Evolutionary conservation across 148 eudicot species (phyloP), one percentile per base, ranked within the genome.

Genomic region (Gaultheria prostrata): DNA sequence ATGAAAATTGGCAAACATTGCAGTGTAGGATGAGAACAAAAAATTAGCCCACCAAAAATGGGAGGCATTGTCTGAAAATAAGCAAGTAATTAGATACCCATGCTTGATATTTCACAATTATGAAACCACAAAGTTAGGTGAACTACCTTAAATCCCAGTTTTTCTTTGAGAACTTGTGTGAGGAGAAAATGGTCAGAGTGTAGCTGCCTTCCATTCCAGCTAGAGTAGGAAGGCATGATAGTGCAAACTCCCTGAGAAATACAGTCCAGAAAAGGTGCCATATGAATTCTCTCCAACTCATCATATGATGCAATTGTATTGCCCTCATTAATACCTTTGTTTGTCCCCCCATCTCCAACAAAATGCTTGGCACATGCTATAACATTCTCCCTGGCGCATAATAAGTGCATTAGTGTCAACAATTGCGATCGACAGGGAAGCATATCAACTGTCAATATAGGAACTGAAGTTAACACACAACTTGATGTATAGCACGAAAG

Each of bases 341-440:
- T 85, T 49, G 98, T 92, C 56, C 97, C 98, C 15, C 98, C 98
- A 80, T 95, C 98, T 33, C 97, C 98, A 82, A 93, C 94, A 80
- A 90, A 95, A 87, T 95, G 98, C 86, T 95, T 95, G 83, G 98
- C 98, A 85, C 95, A 93, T 81, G 98, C 95, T 80, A 94, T 80
- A 48, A 95, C 92, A 84, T 90, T 93, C 77, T 93, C 90, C 87
- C 98, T 95, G 93, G 83, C 87, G 82, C 69, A 26, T 43, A 72
- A 7, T 28, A 83, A 71, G 82, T 20, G 73, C 28, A 83, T 39
- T 49, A 43, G 12, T 12, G 1, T 39, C 13, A 83, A 74, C 11
- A 50, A 51, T 21, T 26, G 13, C 20, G 1, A 53, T 82, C 10
- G 2, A 57, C 70, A 24, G 76, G 21, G n/a, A 74, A 74, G 39